Base-by-base conservation (phyloP, 306 rosid species). In the Cucurbita argyrosperma region DNA sequence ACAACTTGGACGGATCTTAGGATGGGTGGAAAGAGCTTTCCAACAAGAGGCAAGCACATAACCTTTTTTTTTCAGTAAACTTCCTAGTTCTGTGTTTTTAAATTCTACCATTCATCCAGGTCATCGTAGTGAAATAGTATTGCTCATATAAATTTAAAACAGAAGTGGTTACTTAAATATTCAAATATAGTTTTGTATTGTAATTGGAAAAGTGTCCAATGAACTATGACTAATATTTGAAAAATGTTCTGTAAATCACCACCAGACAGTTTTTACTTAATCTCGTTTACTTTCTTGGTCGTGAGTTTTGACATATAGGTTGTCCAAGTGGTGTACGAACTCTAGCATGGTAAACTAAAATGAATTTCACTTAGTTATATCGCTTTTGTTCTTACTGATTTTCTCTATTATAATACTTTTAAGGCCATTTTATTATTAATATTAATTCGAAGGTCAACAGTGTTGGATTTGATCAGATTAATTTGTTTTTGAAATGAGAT, bases 21-120 rank as follows among this genome's bases (percentile, higher is more conserved):
- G 95, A 71, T 94, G 99, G 99, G 99, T 91, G 53, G 97, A 91
- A 71, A 87, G 99, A 79, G 88, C 96, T 77, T 81, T 90, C 79
- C 85, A 83, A 71, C 97, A 91, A 74, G 99, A 94, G 97, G 99
- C 90, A 81, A 80, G 67, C 72, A 40, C 52, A 59, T 49, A 52
- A 63, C 21, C 76, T 70, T 45, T 70, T 45, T 60, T 42, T 54
- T 74, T 13, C 52, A 77, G 75, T 26, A 7, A 11, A 76, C 67
- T 72, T 74, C 56, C 16, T 19, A 53, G 38, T 35, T 53, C 50
- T 68, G 57, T 68, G 43, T 46, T 14, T 68, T 19, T 47, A 13
- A 1, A 19, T 46, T 13, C 43, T 23, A 11, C 57, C 56, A 19
- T 64, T n/a, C 54, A 68, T 68, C n/a, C 38, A 18, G 57, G 13